Base-by-base conservation (phyloP, 768 basidiomycete genomes). In the Fistulinella prunicolor region DNA sequence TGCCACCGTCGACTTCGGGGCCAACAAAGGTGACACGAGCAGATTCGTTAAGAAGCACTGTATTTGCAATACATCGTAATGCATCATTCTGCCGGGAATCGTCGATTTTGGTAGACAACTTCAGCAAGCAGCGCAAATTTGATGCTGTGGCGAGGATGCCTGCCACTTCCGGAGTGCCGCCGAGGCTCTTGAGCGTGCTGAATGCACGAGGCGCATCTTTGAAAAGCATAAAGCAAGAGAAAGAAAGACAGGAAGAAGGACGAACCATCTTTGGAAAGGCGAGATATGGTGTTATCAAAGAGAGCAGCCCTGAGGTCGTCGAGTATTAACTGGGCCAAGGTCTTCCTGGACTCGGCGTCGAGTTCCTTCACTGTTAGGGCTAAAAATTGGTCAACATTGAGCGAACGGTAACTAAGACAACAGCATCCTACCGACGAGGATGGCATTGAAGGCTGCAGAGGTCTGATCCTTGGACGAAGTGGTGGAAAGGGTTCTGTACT, bases 21-120 rank as follows among this genome's bases (percentile, higher is more conserved):
- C 66, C 68, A 23, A 86, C 61, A 56, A 86, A 80, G 0, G 77
- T 79, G 17, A 64, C 60, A 42, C 89, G 79, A 2, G 83, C 82
- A 13, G 67, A 61, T 49, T 86, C 85, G 42, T 85, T 70, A 47
- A 91, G 76, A 17, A 92, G 75, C 3, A 93, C 66, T 0, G 87
- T 79, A 62, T 94, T 94, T 8, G 92, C 91, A 21, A 91, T 74
- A 44, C 80, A 88, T 46, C 86, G 75, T 38, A 91, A 71, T 1
- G 86, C 85, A 68, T 90, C 86, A 37, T 76, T 79, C 12, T 83
- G 82, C 3, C 63, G 60, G 34, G 81, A 75, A 45, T 81, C 77
- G 49, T 82, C 83, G 61, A 83, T 75, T 6, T 74, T 63, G 4
- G 55, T 62, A 9, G 81, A 74, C 7, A 86, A 55, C 7, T 63